phyloP scores from a whole-genome alignment of 2,329 filamentous ascomycete genomes.

The Canariomyces notabilis region DNA sequence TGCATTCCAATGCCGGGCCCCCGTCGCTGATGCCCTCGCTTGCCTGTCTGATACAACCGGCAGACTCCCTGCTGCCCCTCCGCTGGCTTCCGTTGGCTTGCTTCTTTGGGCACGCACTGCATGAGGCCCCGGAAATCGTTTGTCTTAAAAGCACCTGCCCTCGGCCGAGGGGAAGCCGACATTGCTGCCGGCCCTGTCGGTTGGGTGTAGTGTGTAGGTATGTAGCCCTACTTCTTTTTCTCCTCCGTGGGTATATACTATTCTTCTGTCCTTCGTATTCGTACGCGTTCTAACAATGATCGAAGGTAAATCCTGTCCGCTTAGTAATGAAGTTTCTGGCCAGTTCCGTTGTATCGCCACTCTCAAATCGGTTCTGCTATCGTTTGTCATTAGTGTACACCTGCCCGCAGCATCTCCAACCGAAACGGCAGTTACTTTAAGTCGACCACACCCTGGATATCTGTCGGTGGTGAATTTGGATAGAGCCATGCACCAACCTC shows the following conservation, averaged over 20 bases:
- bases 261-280: too few species aligned
- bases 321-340: too few species aligned
- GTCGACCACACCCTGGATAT: background rate
- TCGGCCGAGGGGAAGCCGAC: constrained; percentile 13
- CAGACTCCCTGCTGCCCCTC: too few species aligned
- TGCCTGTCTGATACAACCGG: background rate
- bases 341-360: too few species aligned
- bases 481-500: background rate
- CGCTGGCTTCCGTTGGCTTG: background rate
- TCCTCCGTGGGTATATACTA: too few species aligned
- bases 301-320: too few species aligned
- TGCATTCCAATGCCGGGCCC: constrained; percentile 3
- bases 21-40: background rate
- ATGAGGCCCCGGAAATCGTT: constrained; percentile 10
- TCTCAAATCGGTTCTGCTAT: constrained; percentile 1
- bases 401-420: background rate
- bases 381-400: background rate
- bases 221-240: too few species aligned
- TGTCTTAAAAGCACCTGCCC: background rate
- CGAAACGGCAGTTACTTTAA: background rate
- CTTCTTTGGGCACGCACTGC: constrained; percentile 14
- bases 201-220: too few species aligned
- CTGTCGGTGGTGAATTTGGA: background rate
- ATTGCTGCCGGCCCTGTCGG: too few species aligned
- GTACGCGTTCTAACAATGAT: too few species aligned